A percentile compares a stretch with the other conserved stretches of the same genome.
These are phyloP conservation scores for Myriosclerotinia curreyana DNA, from an alignment of 2,329 filamentous ascomycete genomes.

Conservation along the genomic window DNA sequence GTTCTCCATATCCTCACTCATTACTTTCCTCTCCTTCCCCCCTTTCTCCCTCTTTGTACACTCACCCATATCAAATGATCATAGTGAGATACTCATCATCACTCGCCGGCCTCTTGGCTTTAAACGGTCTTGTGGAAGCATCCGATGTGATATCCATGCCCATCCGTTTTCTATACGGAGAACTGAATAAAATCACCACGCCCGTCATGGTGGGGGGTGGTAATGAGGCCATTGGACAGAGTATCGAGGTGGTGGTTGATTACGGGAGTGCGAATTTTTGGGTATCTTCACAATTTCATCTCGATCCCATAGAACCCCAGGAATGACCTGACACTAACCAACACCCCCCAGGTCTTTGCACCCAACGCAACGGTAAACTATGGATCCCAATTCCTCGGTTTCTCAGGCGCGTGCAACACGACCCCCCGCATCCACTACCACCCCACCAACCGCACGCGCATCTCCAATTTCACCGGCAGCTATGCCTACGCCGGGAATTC, in stretches of 20 bases:
- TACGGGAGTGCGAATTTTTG: slow-evolving; percentile 20
- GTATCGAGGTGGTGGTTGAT: slow-evolving; percentile 19
- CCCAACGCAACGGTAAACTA: slow-evolving; percentile 20
- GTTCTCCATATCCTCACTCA: not conserved
- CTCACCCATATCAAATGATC: not conserved
- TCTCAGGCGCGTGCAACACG: slow-evolving; percentile 12
- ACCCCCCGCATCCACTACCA: slow-evolving; percentile 5
- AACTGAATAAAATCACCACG: slow-evolving; percentile 4
- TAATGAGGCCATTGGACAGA: not conserved
- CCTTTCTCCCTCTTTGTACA: not conserved
- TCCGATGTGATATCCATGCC: slow-evolving; percentile 6
- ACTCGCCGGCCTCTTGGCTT: slow-evolving; percentile 3
- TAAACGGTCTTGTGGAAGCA: not conserved
- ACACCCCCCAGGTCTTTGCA: not conserved
- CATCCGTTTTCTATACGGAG: not conserved
- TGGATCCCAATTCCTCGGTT: slow-evolving; percentile 7
- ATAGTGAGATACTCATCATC: not conserved
- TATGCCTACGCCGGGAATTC: slow-evolving; percentile 17
- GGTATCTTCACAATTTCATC: slow-evolving; percentile 1
- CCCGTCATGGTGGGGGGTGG: not conserved
- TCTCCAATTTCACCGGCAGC: not conserved
- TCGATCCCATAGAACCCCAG: too few relatives aligned
- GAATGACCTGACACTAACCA: not conserved
- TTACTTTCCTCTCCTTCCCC: not conserved
- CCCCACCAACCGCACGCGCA: too few relatives aligned